Evolutionary conservation across 495 filamentous ascomycete species (phyloP).

Genomic region (Corynascus novoguineensis): DNA sequence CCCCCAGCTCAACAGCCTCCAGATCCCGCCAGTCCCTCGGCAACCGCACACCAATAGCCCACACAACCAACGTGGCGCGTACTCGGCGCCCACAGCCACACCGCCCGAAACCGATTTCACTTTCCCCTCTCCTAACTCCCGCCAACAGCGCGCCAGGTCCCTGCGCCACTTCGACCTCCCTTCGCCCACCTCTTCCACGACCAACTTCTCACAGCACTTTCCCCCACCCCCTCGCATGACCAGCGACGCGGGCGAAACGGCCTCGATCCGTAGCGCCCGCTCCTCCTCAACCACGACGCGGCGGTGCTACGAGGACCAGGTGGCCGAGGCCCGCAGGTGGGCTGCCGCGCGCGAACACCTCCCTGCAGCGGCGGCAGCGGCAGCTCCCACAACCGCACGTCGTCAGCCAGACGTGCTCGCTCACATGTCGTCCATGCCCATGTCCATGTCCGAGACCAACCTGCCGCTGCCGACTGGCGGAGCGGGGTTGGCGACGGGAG

Average conservation of each 20-base stretch:
- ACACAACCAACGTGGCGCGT: not conserved
- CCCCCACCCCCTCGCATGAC: not conserved
- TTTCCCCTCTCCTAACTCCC: not conserved
- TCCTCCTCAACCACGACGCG: too few relatives aligned
- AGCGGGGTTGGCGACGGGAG: not conserved
- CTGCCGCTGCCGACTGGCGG: not conserved
- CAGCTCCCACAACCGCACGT: too few relatives aligned
- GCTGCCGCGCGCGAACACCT: conserved; percentile 13
- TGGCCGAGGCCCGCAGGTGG: conserved; percentile 18
- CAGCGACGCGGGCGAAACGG: conserved; percentile 6
- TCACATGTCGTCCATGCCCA: conserved; percentile 6
- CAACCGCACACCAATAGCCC: not conserved
- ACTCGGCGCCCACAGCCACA: conserved; percentile 3
- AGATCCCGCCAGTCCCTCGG: too few relatives aligned
- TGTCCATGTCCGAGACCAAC: conserved; percentile 3
- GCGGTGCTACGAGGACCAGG: conserved; percentile 16
- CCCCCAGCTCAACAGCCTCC: conserved; percentile 1
- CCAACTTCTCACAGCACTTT: not conserved
- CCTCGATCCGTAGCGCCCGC: conserved; percentile 9
- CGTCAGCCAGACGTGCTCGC: conserved; percentile 1
- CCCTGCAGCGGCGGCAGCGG: not conserved
- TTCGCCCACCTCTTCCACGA: not conserved
- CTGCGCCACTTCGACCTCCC: not conserved
- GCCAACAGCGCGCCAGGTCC: not conserved
- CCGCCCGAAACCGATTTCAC: conserved; percentile 4